Evolutionary conservation across 1,284 basidiomycete genomes (phyloP).

Genomic region (Coniferiporia weirii): DNA sequence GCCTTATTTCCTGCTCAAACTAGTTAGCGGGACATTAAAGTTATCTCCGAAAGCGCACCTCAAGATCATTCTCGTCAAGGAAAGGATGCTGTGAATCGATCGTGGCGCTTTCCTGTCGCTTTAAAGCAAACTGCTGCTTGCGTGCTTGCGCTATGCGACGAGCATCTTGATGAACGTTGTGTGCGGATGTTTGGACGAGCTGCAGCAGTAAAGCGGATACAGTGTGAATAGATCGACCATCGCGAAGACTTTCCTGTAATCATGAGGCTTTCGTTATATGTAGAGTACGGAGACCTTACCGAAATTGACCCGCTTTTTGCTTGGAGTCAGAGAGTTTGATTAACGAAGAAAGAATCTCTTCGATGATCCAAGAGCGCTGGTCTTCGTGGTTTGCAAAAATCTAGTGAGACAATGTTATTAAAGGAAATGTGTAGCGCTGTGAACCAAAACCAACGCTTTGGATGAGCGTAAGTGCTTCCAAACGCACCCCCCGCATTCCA

Average conservation of each 20-base stretch:
- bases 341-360: slow-evolving; percentile 87
- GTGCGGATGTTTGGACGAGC: slow-evolving; percentile 90
- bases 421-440: not conserved
- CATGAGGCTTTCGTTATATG: not conserved
- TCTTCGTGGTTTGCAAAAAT: slow-evolving; percentile 87
- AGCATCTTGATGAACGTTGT: slow-evolving; percentile 66
- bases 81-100: slow-evolving; percentile 45
- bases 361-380: slow-evolving; percentile 93
- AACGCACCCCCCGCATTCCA: slow-evolving; percentile 74
- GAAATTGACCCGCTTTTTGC: slow-evolving; percentile 80
- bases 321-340: slow-evolving; percentile 88
- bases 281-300: slow-evolving; percentile 37
- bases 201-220: slow-evolving; percentile 90
- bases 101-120: slow-evolving; percentile 50
- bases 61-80: slow-evolving; percentile 60
- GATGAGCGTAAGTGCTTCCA: slow-evolving; percentile 79
- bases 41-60: slow-evolving; percentile 35
- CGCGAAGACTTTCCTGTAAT: slow-evolving; percentile 50
- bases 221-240: slow-evolving; percentile 84
- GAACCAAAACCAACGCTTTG: slow-evolving; percentile 61
- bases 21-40: slow-evolving; percentile 5
- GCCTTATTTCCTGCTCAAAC: slow-evolving; percentile 49
- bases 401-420: slow-evolving; percentile 33
- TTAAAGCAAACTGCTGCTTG: slow-evolving; percentile 54
- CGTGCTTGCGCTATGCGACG: slow-evolving; percentile 55